Evolutionary conservation across 768 basidiomycete species (phyloP), one percentile per base, ranked within the genome.

Genomic region (Lactarius deliciosus): DNA sequence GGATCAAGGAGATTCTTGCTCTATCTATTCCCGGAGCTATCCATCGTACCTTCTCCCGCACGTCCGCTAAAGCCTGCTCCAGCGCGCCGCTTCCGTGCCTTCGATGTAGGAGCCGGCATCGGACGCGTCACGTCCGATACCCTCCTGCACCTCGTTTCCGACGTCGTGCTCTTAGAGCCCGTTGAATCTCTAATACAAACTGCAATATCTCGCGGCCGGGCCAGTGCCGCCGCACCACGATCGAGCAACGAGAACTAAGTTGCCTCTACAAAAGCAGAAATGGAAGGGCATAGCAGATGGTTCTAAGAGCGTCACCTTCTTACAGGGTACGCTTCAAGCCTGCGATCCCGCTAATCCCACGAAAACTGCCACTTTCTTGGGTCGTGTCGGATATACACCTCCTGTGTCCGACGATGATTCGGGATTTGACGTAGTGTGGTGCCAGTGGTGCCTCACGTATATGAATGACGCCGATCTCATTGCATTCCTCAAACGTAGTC

Each of bases 391-490:
- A 3, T 85, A 84, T 73, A 77, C 77, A n/a, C 80, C 82, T 0
- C 71, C 73, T 8, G 76, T 77, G 30, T 79, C 79, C 32, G 73
- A 73, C 45, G 77, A 79, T 40, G 85, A 81, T 22, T 77, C 81
- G 54, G 85, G 84, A 1, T 98, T 94, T 77, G 96, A 99, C 76
- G 84, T 95, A 61, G 84, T 96, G 64, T 95, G 93, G 96, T 93
- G 92, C 72, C 96, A 99, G 76, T 98, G 96, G 96, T 96, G 96
- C 79, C 82, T 98, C 18, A 92, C 93, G 2, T 92, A 96, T 79
- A 81, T 97, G 65, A 84, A 81, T 63, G 87, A 96, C 74, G 73
- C 74, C 9, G 91, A 96, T 74, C 83, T 98, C 28, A 82, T 93
- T 32, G 75, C 78, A 2, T 98, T 98, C 78, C 81, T 98, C 70